Percentiles rank a stretch among this genome's conserved stretches.
phyloP scores from a whole-genome alignment of 192 early-diverging fungal genomes.

The Coemansia furcata region DNA sequence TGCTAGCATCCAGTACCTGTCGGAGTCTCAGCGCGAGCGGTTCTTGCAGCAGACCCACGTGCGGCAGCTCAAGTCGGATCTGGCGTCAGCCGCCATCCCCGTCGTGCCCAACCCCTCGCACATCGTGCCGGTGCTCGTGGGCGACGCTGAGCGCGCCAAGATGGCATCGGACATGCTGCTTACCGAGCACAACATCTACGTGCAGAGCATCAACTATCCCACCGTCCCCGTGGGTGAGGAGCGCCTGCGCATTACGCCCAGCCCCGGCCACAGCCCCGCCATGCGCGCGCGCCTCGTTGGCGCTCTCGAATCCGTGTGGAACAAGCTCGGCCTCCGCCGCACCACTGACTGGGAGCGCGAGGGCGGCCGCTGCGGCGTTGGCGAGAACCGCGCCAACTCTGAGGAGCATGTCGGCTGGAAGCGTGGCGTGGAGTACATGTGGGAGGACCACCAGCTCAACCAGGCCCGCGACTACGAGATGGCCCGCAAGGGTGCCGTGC shows the following conservation, averaged over 20 bases:
- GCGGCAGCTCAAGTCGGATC: constrained; percentile 77
- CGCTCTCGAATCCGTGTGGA: constrained; percentile 85
- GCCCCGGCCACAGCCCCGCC: constrained; percentile 82
- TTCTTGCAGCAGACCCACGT: constrained; percentile 91
- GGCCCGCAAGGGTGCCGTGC: constrained; percentile 45
- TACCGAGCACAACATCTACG: constrained; percentile 89
- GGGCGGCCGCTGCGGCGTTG: constrained; percentile 89
- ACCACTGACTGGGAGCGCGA: constrained; percentile 80
- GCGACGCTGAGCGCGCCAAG: constrained; percentile 94
- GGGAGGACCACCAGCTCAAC: constrained; percentile 51
- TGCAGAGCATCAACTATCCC: constrained; percentile 98
- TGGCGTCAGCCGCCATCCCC: constrained; percentile 84
- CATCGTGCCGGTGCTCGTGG: constrained; percentile 97
- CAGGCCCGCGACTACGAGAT: constrained; percentile 46
- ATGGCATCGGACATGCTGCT: constrained; percentile 91
- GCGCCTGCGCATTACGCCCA: constrained; percentile 95
- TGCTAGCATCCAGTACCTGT: constrained; percentile 91
- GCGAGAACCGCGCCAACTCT: constrained; percentile 51
- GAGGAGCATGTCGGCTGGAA: constrained; percentile 51
- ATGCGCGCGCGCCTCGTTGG: constrained; percentile 84
- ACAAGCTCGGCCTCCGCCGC: constrained; percentile 78
- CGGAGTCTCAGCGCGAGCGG: constrained; percentile 81
- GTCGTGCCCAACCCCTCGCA: constrained; percentile 98
- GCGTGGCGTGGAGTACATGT: constrained; percentile 49
- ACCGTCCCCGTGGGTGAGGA: constrained; percentile 95